phyloP scores from a whole-genome alignment of 2,329 filamentous ascomycete species.

The Sclerotinia trifoliorum region DNA sequence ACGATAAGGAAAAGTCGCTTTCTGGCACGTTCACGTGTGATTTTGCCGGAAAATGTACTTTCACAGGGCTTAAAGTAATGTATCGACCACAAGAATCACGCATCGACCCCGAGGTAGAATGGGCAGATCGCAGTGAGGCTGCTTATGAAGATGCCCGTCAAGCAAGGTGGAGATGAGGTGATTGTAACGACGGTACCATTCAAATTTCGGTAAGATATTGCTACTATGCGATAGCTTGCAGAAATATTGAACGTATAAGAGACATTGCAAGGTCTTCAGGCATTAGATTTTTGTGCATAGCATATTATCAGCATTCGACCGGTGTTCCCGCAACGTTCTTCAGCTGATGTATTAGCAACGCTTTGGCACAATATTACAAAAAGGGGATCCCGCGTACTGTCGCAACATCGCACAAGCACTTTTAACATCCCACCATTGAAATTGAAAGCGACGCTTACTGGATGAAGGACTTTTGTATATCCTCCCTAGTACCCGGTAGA shows the following conservation, averaged over 20 bases:
- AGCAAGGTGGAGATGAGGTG: constrained; percentile 22
- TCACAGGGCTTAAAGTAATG: constrained; percentile 25
- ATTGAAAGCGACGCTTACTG: not conserved
- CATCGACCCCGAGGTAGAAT: constrained; percentile 26
- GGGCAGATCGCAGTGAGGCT: constrained; percentile 23
- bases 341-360: not conserved
- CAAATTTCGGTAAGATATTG: not conserved
- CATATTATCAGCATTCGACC: not conserved
- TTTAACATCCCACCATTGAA: not conserved
- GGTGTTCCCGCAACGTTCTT: not conserved
- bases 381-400: not conserved
- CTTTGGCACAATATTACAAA: not conserved
- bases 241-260: not conserved
- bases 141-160: constrained; percentile 24
- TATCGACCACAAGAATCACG: not conserved
- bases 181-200: not conserved
- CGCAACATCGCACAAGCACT: not conserved
- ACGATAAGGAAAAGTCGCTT: constrained; percentile 26
- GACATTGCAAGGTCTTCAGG: not conserved
- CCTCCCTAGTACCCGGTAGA: too few relatives aligned
- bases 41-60: constrained; percentile 23
- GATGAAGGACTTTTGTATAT: not conserved
- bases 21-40: constrained; percentile 25
- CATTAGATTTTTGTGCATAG: not conserved
- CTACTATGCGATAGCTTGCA: not conserved